Evolutionary conservation across 352 stramenopile species (phyloP).

Genomic region (Pythium phragmiticola): DNA sequence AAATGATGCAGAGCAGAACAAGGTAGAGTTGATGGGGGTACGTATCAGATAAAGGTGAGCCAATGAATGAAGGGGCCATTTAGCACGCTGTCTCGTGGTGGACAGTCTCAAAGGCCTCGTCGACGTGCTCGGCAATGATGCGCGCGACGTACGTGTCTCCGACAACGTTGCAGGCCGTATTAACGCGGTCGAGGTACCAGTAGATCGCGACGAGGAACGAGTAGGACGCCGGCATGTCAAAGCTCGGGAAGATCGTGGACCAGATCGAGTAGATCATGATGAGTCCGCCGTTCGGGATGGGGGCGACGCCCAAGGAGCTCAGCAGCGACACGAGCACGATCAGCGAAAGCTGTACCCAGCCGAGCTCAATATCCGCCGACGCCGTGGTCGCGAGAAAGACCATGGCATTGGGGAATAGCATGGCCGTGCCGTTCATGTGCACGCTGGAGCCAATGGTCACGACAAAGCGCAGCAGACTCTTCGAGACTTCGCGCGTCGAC

Average conservation of each 20-base stretch:
- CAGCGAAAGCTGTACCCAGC: constrained; percentile 48
- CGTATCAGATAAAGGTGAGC: constrained; percentile 4
- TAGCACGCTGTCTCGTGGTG: constrained; percentile 1
- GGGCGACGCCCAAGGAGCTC: constrained; percentile 55
- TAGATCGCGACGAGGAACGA: constrained; percentile 73
- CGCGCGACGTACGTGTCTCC: constrained; percentile 68
- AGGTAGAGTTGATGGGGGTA: neutral
- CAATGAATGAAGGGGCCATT: neutral
- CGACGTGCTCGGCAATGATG: constrained; percentile 75
- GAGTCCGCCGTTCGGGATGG: constrained; percentile 67
- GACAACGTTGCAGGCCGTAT: constrained; percentile 70
- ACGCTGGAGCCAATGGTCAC: constrained; percentile 66
- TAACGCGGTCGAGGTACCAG: constrained; percentile 70
- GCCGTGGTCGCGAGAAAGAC: constrained; percentile 67
- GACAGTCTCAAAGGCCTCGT: constrained; percentile 49
- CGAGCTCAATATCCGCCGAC: constrained; percentile 35
- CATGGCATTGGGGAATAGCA: constrained; percentile 67
- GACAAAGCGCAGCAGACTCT: constrained; percentile 60
- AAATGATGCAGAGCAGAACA: constrained; percentile 7
- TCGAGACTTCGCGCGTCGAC: constrained; percentile 54
- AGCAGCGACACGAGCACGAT: constrained; percentile 65
- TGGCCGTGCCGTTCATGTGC: constrained; percentile 78
- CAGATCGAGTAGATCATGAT: constrained; percentile 80
- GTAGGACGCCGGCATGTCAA: constrained; percentile 57
- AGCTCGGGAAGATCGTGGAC: constrained; percentile 60